Evolutionary conservation across 1,139 yeast genomes (phyloP), one percentile per base, ranked within the genome.

Genomic region (Zygoascus hellenicus): DNA sequence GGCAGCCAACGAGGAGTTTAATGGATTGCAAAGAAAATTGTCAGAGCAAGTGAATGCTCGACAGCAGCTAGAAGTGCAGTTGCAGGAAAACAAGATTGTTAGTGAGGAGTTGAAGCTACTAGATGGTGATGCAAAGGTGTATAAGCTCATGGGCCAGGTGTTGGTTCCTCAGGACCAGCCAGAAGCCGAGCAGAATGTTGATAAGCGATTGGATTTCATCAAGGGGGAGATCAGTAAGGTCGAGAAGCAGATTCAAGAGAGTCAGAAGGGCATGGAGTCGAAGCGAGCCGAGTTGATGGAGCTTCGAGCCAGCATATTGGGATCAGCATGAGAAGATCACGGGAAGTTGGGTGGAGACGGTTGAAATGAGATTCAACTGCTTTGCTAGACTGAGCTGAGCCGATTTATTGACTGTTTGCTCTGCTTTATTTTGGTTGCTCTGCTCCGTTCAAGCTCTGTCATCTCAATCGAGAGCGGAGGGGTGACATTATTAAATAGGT

Each of bases 61-160:
- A 49, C 81, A 81, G 47, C 70, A 75, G 56, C 72, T 81, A 41
- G 87, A 71, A 60, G 76, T 84, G 9, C 87, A 81, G 63, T 60
- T 68, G 57, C 97, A 92, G 66, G 98, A 92, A 65, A 90, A 90
- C 67, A 83, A 82, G 61, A 89, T 92, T 46, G 98, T 92, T n/a
- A 74, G 81, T 58, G 81, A 78, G 35, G 97, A 92, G 66, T 85
- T 92, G 59, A 77, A 74, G 16, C 65, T 68, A 45, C 68, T 89
- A 53, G 72, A 78, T 54, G 79, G 75, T 42, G 76, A 75, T 30
- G 75, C 94, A 14, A 85, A 84, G 58, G 82, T 92, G 34, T 92
- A 79, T 69, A 92, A 92, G 66, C 75, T 90, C 55, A 85, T 92
- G 16, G 98, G 98, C 0, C 96, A 96, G 9, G 89, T 90, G 6